A percentile compares a stretch with the other conserved stretches of the same genome.
phyloP scores from a whole-genome alignment of 495 filamentous ascomycete species.

The Tuber magnatum region DNA sequence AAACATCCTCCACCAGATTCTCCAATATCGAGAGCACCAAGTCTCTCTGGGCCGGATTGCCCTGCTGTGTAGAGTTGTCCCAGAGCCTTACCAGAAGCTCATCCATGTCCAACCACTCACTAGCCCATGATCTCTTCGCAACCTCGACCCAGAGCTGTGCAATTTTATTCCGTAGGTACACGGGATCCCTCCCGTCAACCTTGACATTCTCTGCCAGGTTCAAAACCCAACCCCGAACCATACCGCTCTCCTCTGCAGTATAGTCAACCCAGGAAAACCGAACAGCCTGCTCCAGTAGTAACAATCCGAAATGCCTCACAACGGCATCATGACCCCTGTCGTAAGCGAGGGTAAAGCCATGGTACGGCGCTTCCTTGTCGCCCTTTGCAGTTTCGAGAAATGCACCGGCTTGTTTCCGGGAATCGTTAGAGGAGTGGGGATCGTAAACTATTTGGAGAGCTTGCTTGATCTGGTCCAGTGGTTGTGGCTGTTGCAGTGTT shows the following conservation, averaged over 20 bases:
- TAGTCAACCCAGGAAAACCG: conserved; percentile 73
- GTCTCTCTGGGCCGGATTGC: conserved; percentile 42
- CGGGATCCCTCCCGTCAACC: conserved; percentile 57
- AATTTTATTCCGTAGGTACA: conserved; percentile 85
- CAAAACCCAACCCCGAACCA: conserved; percentile 66
- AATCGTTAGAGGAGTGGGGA: conserved; percentile 69
- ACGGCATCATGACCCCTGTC: conserved; percentile 64
- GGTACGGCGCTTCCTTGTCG: conserved; percentile 65
- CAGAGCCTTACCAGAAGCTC: conserved; percentile 70
- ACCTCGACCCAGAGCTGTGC: conserved; percentile 93
- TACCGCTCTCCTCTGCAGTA: conserved; percentile 53
- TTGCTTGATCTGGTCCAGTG: conserved; percentile 58
- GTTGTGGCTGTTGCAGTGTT: conserved; percentile 27
- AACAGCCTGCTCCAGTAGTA: conserved; percentile 79
- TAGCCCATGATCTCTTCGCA: conserved; percentile 84
- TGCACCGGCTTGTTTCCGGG: conserved; percentile 71
- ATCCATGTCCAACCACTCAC: conserved; percentile 94
- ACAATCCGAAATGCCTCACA: conserved; percentile 87
- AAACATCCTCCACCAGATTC: conserved; percentile 90
- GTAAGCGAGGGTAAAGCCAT: conserved; percentile 77
- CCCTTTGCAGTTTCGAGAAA: conserved; percentile 80
- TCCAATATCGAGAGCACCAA: conserved; percentile 74
- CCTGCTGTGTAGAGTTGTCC: conserved; percentile 45
- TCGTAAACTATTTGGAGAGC: conserved; percentile 82
- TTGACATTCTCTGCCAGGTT: conserved; percentile 66